Base-by-base conservation (phyloP, 2,329 filamentous ascomycete species). In the Hirsutella minnesotensis region DNA sequence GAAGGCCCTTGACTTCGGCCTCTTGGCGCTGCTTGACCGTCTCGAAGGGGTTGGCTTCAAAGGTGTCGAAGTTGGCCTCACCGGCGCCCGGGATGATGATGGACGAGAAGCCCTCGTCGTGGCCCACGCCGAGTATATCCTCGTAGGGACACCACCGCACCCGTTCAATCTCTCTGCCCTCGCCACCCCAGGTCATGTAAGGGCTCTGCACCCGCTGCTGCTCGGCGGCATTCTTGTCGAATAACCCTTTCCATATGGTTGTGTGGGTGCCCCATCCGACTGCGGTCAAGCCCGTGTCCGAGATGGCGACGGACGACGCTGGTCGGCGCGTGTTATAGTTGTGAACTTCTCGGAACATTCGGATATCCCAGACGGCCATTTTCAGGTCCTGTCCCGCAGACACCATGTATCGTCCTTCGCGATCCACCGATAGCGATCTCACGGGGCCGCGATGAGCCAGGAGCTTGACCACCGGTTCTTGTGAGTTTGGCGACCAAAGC, bases 21-120 rank as follows among this genome's bases (percentile, higher is more conserved):
- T 98, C 92, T 63, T 94, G 89, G 55, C 92, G 79, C 67, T 96
- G 89, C 66, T 92, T 94, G 56, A 72, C 75, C 42, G 83, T 95
- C 67, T 96, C 92, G 73, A 90, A 96, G 29, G 92, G 92, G 69
- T 98, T 98, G 53, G 81, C 73, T 63, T 98, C 92, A 42, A 95
- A 70, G 3, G 88, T 85, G 61, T 98, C 92, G 60, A 86, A 95
- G 73, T 96, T 96, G 59, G 92, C 81, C 63, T 98, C 92, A 48
- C 92, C 92, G n/a, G 90, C 85, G 39, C 92, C 92, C 8, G 92
- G 92, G 2, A 96, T 79, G 52, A 98, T 78, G 57, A 95, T 78
- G 44, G 83, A 92, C 15, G 83, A 85, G 67, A 96, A 96, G 13
- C 92, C 92, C 46, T 81, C 70, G 56, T 85, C 75, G 66, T 96